These are phyloP conservation scores for Fusarium chlamydosporum DNA, from an alignment of 2,329 filamentous ascomycete species.

Conservation along the genomic window DNA sequence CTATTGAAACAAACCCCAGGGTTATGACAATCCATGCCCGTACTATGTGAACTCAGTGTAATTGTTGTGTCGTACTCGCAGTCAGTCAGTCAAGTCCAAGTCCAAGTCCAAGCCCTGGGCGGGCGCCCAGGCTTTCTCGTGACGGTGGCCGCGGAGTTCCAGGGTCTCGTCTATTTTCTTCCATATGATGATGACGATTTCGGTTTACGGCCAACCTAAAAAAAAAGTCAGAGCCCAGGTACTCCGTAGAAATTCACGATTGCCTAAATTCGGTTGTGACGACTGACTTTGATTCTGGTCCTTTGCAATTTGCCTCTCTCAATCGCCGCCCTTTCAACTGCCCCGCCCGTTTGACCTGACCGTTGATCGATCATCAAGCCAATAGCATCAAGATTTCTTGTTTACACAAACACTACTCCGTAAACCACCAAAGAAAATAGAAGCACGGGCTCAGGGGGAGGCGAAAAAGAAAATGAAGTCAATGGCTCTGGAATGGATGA, in stretches of 20 bases:
- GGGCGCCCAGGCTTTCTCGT: not conserved
- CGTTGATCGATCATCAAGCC: not conserved
- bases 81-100: conserved; percentile 12
- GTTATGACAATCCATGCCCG: not conserved
- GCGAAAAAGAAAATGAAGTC: conserved; percentile 31
- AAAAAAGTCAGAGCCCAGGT: not conserved
- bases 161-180: not conserved
- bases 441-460: conserved; percentile 35
- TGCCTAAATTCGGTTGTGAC: not conserved
- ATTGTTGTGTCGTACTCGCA: not conserved
- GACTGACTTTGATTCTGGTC: not conserved
- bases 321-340: not conserved
- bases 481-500: conserved; percentile 34
- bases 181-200: conserved; percentile 14
- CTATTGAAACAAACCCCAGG: conserved; percentile 10
- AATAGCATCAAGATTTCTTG: not conserved
- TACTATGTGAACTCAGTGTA: not conserved
- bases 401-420: not conserved
- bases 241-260: not conserved
- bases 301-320: conserved; percentile 20
- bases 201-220: not conserved
- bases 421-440: not conserved
- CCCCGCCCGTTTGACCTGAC: not conserved
- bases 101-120: not conserved
- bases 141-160: conserved; percentile 18